Evolutionary conservation across 495 filamentous ascomycete species (phyloP).

Genomic region (Aspergillus hancockii): DNA sequence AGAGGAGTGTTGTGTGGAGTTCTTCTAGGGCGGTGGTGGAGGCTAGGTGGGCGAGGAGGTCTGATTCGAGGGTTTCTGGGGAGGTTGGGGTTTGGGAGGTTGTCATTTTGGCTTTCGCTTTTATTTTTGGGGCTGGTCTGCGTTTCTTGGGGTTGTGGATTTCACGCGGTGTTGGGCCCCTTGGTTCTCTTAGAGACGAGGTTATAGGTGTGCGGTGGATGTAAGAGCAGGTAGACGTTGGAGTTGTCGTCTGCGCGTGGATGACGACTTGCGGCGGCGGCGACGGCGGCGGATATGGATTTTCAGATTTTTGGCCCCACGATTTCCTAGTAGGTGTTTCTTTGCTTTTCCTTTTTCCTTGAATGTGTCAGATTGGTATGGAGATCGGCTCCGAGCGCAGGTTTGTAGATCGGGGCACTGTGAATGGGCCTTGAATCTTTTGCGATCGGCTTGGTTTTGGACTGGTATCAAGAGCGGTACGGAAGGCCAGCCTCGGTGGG

Average conservation of each 20-base stretch:
- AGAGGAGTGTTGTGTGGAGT: constrained; percentile 43
- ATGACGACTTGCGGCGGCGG: too few relatives aligned
- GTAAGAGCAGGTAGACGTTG: not conserved
- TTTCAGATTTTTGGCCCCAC: not conserved
- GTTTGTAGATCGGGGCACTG: too few relatives aligned
- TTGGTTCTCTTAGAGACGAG: not conserved
- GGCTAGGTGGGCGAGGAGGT: constrained; percentile 44
- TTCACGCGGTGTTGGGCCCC: too few relatives aligned
- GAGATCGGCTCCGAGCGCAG: too few relatives aligned
- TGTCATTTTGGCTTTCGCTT: constrained; percentile 10
- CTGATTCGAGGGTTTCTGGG: constrained; percentile 45
- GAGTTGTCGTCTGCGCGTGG: constrained; percentile 3
- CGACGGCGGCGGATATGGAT: not conserved
- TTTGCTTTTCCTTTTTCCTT: not conserved
- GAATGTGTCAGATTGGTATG: not conserved
- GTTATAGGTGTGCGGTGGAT: not conserved
- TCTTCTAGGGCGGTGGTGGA: constrained; percentile 46
- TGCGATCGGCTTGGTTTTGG: too few relatives aligned
- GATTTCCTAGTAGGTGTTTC: not conserved
- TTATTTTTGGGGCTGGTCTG: constrained; percentile 5
- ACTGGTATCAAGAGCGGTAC: too few relatives aligned
- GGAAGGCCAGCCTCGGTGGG: too few relatives aligned
- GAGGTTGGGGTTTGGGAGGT: constrained; percentile 19
- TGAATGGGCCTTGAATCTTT: too few relatives aligned
- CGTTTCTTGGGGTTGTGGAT: not conserved